Percentiles rank a stretch among this genome's conserved stretches.
Evolutionary conservation across 2,329 filamentous ascomycete species (phyloP).

Genomic region (Aspergillus quadricinctus): DNA sequence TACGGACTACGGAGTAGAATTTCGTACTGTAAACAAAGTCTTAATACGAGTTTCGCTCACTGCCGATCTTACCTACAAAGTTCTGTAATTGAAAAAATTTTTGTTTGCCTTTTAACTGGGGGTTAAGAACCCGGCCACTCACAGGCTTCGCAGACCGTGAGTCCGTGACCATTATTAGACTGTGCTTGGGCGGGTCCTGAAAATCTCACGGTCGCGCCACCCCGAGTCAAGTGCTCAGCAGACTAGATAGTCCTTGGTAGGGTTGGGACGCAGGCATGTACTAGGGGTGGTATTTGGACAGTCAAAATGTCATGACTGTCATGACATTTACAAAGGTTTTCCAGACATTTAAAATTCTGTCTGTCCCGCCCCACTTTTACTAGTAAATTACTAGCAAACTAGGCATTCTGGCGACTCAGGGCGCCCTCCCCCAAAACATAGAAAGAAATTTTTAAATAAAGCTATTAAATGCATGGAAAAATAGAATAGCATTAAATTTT

Average conservation of each 20-base stretch:
- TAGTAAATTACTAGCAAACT: too few species aligned
- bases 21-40: neutral
- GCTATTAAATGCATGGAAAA: too few species aligned
- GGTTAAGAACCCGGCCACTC: neutral
- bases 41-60: neutral
- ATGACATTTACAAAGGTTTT: too few species aligned
- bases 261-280: neutral
- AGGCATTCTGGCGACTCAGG: too few species aligned
- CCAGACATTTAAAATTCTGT: too few species aligned
- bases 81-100: neutral
- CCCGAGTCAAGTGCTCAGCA: neutral
- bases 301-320: too few species aligned
- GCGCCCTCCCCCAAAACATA: too few species aligned
- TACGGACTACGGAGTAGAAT: too few species aligned
- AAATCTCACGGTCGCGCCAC: neutral
- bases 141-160: neutral
- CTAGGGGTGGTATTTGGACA: too few species aligned
- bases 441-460: too few species aligned
- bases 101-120: neutral
- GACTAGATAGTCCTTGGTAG: neutral
- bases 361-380: too few species aligned
- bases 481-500: too few species aligned
- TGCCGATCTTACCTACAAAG: neutral
- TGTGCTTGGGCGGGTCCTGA: neutral
- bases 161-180: neutral